phyloP scores from a whole-genome alignment of 1,284 basidiomycete genomes.

The Malassezia brasiliensis region DNA sequence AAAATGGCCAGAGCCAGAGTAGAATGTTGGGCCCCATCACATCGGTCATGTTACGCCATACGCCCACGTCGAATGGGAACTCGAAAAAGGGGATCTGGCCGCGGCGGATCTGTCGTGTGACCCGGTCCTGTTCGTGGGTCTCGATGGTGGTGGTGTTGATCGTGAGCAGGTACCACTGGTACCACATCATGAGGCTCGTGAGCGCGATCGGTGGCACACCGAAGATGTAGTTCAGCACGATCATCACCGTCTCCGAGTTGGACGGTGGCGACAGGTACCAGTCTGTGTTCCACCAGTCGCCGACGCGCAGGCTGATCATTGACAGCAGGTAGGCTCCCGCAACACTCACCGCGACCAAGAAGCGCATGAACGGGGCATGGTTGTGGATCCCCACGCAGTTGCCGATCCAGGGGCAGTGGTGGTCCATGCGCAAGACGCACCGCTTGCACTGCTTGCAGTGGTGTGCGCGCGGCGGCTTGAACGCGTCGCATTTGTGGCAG shows the following conservation, averaged over 20 bases:
- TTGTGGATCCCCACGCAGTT: slow-evolving; percentile 66
- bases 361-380: slow-evolving; percentile 80
- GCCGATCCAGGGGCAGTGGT: slow-evolving; percentile 63
- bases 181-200: slow-evolving; percentile 66
- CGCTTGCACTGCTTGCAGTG: slow-evolving; percentile 65
- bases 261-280: slow-evolving; percentile 51
- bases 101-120: slow-evolving; percentile 67
- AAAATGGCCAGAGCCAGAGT: slow-evolving; percentile 70
- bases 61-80: slow-evolving; percentile 81
- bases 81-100: slow-evolving; percentile 74
- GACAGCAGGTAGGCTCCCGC: slow-evolving; percentile 54
- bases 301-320: slow-evolving; percentile 25
- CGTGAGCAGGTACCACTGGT: slow-evolving; percentile 72
- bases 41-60: slow-evolving; percentile 61
- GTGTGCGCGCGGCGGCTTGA: slow-evolving; percentile 64
- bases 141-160: slow-evolving; percentile 91
- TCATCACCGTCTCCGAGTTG: slow-evolving; percentile 64
- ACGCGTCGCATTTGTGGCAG: slow-evolving; percentile 50
- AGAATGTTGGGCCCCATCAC: slow-evolving; percentile 66
- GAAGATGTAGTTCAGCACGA: slow-evolving; percentile 75
- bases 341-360: slow-evolving; percentile 82
- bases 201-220: slow-evolving; percentile 74
- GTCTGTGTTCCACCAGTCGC: slow-evolving; percentile 30
- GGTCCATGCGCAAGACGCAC: slow-evolving; percentile 65
- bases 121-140: slow-evolving; percentile 94